Evolutionary conservation across 1,284 basidiomycete species (phyloP), one percentile per base, ranked within the genome.

Genomic region (Tausonia pullulans): DNA sequence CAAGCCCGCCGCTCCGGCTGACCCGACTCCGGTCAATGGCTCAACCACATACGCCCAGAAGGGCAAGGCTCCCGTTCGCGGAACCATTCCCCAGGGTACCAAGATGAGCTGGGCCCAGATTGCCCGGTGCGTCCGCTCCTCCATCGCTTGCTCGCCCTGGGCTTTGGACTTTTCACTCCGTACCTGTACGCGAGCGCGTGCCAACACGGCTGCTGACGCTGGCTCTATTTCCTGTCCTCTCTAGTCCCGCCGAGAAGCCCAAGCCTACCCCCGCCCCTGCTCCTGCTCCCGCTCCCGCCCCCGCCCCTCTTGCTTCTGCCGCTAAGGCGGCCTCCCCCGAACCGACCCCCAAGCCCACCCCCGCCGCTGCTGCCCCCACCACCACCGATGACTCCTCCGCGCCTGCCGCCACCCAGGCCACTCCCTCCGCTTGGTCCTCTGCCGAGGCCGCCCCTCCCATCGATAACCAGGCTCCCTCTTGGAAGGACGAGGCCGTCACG

Each of bases 261-360:
- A 76, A 76, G 71, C 75, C 75, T 4, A 40, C 59, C 16, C 53
- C 64, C 6, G 54, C 60, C 46, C 64, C 59, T 54, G 48, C 59
- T 44, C 62, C 62, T 27, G 57, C 44, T 39, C 57, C 62, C 10
- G 62, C 46, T 39, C 51, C 62, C 14, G 56, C 62, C 39, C 9
- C 60, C 51, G 56, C 80, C 81, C 16, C 78, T 83, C 48, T 80
- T 81, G 13, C 66, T 41, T 87, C 87, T 39, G 85, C 84, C 2
- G 78, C 80, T n/a, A 88, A 87, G 73, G 88, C 88, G 6, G 84
- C 90, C 27, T 27, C 59, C 81, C 85, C 65, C 85, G 86, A 67
- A 84, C 90, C 66, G 82, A 88, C 45, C 84, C 86, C 58, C 44
- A 69, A 65, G 51, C 67, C 70, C 10, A 9, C 56, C n/a, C 68